A percentile compares a stretch with the other conserved stretches of the same genome.
These are phyloP conservation scores for Pseudogymnoascus sp. DNA, from an alignment of 2,329 filamentous ascomycete species.

Conservation along the genomic window DNA sequence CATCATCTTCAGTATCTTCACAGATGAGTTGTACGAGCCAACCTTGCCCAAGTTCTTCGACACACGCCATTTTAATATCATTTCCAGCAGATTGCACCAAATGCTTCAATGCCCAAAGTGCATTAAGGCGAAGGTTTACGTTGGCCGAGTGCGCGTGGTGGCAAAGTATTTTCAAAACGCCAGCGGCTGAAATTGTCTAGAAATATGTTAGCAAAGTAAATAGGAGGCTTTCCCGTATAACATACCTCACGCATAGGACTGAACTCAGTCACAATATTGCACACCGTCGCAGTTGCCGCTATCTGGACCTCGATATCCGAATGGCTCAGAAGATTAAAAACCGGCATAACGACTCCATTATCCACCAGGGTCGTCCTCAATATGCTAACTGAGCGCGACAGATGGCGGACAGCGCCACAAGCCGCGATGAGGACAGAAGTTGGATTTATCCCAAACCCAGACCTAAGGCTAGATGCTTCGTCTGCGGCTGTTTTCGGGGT, in stretches of 20 bases:
- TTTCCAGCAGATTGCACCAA: slow-evolving; percentile 66
- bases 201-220: slow-evolving; percentile 9
- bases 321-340: slow-evolving; percentile 69
- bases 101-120: slow-evolving; percentile 91
- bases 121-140: slow-evolving; percentile 71
- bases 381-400: slow-evolving; percentile 77
- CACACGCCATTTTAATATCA: slow-evolving; percentile 65
- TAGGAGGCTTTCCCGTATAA: slow-evolving; percentile 15
- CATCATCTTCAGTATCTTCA: slow-evolving; percentile 48
- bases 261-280: slow-evolving; percentile 79
- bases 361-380: slow-evolving; percentile 83
- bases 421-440: slow-evolving; percentile 73
- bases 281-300: slow-evolving; percentile 74
- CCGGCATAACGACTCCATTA: slow-evolving; percentile 67
- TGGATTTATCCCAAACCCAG: slow-evolving; percentile 64
- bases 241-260: slow-evolving; percentile 84
- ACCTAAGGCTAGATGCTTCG: slow-evolving; percentile 10
- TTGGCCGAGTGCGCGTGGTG: slow-evolving; percentile 76
- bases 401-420: slow-evolving; percentile 70
- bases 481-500: slow-evolving; percentile 13
- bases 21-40: slow-evolving; percentile 78
- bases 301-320: slow-evolving; percentile 71
- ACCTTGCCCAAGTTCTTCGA: slow-evolving; percentile 67
- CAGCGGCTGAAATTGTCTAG: slow-evolving; percentile 63
- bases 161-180: slow-evolving; percentile 69